Evolutionary conservation across 768 basidiomycete species (phyloP), one percentile per base, ranked within the genome.

Genomic region (Strobilomyces confusus): DNA sequence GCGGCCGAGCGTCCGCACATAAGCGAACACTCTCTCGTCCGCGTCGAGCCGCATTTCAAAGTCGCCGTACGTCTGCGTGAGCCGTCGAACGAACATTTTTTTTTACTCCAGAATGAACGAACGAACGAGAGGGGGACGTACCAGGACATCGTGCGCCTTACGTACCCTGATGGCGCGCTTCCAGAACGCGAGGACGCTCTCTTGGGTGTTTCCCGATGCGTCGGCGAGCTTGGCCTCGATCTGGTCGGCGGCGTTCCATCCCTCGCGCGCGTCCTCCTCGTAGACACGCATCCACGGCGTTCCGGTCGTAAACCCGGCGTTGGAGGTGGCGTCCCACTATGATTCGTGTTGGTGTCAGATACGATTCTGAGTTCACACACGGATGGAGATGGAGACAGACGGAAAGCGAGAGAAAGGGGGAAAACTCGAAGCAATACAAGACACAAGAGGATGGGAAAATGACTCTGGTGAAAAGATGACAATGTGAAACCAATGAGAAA

Each of bases 271-370:
- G 62, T 81, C 86, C 59, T 88, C 85, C 36, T 86, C 84, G 59
- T 87, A 84, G 8, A 85, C 79, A 23, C 84, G 74, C 85, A 89
- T 89, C 87, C 86, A 90, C 0, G 87, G 86, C 2, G 65, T 76
- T 3, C 79, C 81, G 0, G 77, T 73, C 13, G 83, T 82, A 66
- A 89, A 89, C 1, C 88, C 87, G 1, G 77, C 84, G 51, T 88
- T 74, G 9, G 67, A 25, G 4, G 72, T 65, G 9, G 70, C 50
- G 55, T 83, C 73, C 86, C 87, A 89, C 83, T 87, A 36, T 32
- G 49, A 12, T 2, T 5, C n/a, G n/a, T 9, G n/a, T n/a, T n/a
- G 2, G 43, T 30, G 43, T 29, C 43, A 30, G 25, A 41, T 13
- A 23, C 6, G 11, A 19, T 20, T 14, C 22, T 9, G 23, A 11